phyloP scores from a whole-genome alignment of 78 protist species.

The Chrysochromulina tobinii region DNA sequence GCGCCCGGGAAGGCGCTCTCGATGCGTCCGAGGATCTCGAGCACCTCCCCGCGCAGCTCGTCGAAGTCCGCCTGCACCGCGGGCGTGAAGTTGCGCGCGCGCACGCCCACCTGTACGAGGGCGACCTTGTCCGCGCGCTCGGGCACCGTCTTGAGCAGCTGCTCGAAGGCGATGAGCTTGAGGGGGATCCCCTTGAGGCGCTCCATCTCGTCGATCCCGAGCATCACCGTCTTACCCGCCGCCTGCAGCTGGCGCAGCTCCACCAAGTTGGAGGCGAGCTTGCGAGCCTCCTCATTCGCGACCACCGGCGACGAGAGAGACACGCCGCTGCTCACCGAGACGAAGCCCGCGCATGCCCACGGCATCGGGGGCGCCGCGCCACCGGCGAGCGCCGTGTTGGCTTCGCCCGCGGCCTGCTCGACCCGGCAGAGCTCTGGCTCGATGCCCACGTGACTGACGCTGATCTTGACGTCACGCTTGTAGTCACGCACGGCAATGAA shows the following conservation, averaged over 20 bases:
- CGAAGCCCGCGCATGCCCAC: no score
- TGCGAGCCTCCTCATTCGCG: not conserved
- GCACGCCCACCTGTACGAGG: not conserved
- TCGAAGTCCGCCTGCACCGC: not conserved
- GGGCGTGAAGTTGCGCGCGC: conserved; percentile 3
- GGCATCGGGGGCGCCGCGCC: no score
- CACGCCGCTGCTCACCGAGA: no score
- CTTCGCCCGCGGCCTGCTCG: no score
- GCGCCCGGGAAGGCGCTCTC: not conserved
- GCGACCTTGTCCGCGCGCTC: not conserved
- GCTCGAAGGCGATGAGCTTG: not conserved
- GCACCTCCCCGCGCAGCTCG: not conserved
- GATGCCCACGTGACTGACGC: not conserved
- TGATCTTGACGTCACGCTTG: not conserved
- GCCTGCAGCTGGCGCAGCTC: not conserved
- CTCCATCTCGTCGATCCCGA: not conserved
- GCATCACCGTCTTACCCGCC: not conserved
- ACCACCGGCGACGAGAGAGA: not conserved
- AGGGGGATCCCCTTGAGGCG: not conserved
- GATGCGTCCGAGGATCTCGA: not conserved
- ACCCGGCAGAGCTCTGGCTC: no score
- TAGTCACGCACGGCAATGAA: not conserved
- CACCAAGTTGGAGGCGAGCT: not conserved
- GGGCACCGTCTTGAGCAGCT: not conserved
- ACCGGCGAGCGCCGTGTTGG: no score